Conservation (phyloP, 2,329 filamentous ascomycete genomes). For the Paecilomyces sp. region DNA sequence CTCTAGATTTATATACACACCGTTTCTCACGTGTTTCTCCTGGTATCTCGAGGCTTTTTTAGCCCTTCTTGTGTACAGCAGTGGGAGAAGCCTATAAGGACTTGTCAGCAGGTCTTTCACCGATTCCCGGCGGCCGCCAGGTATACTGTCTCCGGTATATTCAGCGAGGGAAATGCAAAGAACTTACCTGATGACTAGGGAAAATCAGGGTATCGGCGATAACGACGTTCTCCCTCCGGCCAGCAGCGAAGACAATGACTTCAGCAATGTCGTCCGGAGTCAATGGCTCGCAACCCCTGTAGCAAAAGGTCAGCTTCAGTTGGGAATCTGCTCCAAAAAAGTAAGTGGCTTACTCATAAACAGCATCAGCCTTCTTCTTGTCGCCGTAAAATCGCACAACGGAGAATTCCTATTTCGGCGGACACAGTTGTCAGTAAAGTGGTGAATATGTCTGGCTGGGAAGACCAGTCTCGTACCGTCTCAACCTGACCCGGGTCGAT, state of each 20-base stretch:
- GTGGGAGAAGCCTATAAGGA: background rate
- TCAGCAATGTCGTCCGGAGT: conserved; percentile 90
- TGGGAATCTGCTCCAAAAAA: background rate
- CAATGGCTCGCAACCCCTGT: conserved; percentile 70
- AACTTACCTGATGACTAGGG: conserved; percentile 77
- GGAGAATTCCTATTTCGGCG: conserved; percentile 62
- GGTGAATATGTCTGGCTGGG: background rate
- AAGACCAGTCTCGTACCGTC: conserved; percentile 50
- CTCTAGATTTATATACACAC: background rate
- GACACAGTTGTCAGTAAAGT: background rate
- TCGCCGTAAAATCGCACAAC: conserved; percentile 84
- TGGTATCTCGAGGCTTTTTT: too few species aligned
- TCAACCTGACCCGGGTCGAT: conserved; percentile 90
- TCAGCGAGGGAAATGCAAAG: background rate
- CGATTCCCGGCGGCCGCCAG: background rate
- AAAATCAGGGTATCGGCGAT: conserved; percentile 81
- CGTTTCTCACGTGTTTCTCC: too few species aligned
- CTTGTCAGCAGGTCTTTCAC: background rate
- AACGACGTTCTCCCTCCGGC: conserved; percentile 81
- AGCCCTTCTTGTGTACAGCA: background rate
- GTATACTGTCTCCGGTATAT: background rate
- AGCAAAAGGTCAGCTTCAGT: conserved; percentile 2
- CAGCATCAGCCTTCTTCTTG: conserved; percentile 79
- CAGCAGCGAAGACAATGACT: conserved; percentile 77
- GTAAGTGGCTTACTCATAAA: conserved; percentile 62